Percentiles rank a stretch among this genome's conserved stretches.
These are phyloP conservation scores for Colletotrichum paranaense DNA, from an alignment of 2,329 filamentous ascomycete species.

Conservation along the genomic window DNA sequence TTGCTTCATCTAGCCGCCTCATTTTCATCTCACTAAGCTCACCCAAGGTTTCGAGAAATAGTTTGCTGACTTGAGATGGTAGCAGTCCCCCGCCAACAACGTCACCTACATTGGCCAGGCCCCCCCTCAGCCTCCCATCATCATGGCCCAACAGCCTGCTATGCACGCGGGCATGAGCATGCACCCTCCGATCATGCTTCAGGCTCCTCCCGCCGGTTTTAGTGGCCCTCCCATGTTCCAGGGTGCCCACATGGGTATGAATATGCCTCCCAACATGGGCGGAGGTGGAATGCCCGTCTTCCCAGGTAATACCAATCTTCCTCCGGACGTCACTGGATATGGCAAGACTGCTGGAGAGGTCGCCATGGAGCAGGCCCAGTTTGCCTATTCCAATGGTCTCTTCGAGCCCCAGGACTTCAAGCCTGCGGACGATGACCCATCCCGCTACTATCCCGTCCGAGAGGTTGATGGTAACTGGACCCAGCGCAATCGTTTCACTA, in stretches of 20 bases:
- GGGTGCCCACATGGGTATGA: slow-evolving; percentile 27
- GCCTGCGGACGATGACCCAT: slow-evolving; percentile 69
- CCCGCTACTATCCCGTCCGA: slow-evolving; percentile 70
- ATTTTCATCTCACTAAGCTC: background rate
- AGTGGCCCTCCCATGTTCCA: slow-evolving; percentile 21
- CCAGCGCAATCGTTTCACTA: slow-evolving; percentile 68
- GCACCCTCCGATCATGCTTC: slow-evolving; percentile 44
- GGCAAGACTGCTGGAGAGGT: slow-evolving; percentile 63
- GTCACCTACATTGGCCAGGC: slow-evolving; percentile 43
- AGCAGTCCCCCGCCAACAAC: slow-evolving; percentile 44
- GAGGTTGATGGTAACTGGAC: slow-evolving; percentile 71
- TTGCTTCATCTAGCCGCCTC: background rate
- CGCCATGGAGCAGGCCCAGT: slow-evolving; percentile 58
- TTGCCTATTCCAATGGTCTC: slow-evolving; percentile 61
- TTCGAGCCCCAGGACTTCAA: slow-evolving; percentile 72
- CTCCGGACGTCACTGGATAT: slow-evolving; percentile 63
- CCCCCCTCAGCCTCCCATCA: slow-evolving; percentile 41
- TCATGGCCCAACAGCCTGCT: slow-evolving; percentile 47
- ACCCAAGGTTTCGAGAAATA: background rate
- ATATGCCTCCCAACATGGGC: slow-evolving; percentile 11
- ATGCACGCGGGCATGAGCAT: slow-evolving; percentile 39
- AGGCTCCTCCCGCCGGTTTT: slow-evolving; percentile 39
- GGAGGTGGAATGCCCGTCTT: slow-evolving; percentile 22
- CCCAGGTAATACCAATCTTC: slow-evolving; percentile 53
- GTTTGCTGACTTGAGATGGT: slow-evolving; percentile 34